Conservation (phyloP, 495 filamentous ascomycete genomes). For the Friedmanniomyces simplex region DNA sequence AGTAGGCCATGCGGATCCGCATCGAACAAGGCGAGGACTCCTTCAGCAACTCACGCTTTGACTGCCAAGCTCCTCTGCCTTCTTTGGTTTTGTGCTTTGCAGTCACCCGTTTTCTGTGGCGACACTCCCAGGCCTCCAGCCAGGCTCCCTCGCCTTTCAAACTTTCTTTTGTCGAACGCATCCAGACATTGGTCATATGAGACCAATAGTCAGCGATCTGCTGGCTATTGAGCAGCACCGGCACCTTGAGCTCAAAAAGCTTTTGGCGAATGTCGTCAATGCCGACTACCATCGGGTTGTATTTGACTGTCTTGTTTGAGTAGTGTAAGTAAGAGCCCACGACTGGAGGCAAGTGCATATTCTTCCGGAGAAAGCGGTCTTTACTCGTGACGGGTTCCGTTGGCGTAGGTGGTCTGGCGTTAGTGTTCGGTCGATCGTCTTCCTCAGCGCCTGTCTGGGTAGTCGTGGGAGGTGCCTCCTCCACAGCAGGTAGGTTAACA, state of each 20-base stretch:
- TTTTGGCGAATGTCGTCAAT: slow-evolving; percentile 1
- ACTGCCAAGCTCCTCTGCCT: not conserved
- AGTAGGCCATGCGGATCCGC: not conserved
- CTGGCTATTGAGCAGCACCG: slow-evolving; percentile 1
- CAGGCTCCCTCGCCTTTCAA: not conserved
- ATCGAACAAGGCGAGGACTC: not conserved
- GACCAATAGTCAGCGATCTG: slow-evolving; percentile 1
- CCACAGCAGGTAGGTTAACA: not conserved
- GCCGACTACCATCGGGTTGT: not conserved
- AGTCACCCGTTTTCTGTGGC: not conserved
- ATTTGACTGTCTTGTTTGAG: not conserved
- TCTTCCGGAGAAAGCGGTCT: not conserved
- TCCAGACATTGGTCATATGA: slow-evolving; percentile 1
- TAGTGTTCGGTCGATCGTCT: not conserved
- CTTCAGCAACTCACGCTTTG: not conserved
- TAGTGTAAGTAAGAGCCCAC: not conserved
- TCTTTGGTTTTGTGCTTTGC: not conserved
- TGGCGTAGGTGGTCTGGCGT: not conserved
- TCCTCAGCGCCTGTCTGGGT: not conserved
- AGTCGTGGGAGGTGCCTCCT: not conserved
- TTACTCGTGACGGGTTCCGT: not conserved
- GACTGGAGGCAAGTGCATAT: slow-evolving; percentile 1
- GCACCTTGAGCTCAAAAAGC: not conserved
- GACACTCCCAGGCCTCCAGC: not conserved
- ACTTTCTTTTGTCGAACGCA: not conserved